Base-by-base conservation (phyloP, 768 basidiomycete species). In the Melanogaster broomeanus region DNA sequence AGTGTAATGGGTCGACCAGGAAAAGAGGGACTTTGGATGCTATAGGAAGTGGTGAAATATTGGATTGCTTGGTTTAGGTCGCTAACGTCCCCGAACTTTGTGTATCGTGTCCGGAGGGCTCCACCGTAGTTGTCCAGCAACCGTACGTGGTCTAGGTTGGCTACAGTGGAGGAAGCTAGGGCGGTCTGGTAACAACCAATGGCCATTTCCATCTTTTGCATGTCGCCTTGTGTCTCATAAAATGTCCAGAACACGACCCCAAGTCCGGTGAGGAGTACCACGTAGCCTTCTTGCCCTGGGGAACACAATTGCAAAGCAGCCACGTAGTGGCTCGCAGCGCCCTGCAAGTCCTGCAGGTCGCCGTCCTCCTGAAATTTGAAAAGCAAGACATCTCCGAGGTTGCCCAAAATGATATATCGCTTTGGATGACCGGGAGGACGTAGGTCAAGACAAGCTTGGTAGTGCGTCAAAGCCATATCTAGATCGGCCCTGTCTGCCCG, bases 31-130 rank as follows among this genome's bases (percentile, higher is more conserved):
- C 52, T 50, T 28, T 52, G 54, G 25, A 65, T 64, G 12, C 37
- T 37, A 15, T 51, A 51, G 15, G 60, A 64, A 21, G 43, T 46
- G 27, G 47, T 55, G 25, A 65, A 42, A 28, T 53, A 57, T 35
- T 44, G 50, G 40, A 71, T 63, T 13, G 63, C 57, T 39, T 47
- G 51, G 25, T 67, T 46, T 21, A 69, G 56, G 44, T 69, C 65
- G 11, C 45, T 30, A 30, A 44, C 27, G 28, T 63, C 38, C n/a
- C 61, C 57, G 15, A 30, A 21, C 10, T 45, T 28, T 0, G 16
- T 19, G 41, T 56, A 59, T 16, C 66, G 66, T 27, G 43, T 19
- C n/a, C n/a, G 48, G 41, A 64, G 63, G 31, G 59, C 55, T 24
- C 25, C 30, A 11, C 51, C 53, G 34, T 60, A 62, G 37, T 58